These are phyloP conservation scores for Trichoderma asperelloides DNA, from an alignment of 495 filamentous ascomycete genomes.

Conservation along the genomic window DNA sequence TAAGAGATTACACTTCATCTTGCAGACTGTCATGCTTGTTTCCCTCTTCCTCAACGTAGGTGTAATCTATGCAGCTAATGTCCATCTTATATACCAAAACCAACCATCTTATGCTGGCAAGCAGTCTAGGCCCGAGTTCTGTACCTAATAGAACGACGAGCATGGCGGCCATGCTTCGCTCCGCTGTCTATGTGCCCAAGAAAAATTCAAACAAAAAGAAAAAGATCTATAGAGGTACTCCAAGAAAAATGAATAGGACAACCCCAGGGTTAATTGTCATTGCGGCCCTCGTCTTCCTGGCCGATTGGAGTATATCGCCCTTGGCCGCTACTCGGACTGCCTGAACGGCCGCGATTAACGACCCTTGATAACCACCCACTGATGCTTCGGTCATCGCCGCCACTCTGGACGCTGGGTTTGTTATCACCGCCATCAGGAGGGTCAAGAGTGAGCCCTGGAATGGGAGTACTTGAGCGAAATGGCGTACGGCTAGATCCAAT, in stretches of 20 bases:
- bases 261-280: slow-evolving; percentile 12
- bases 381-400: slow-evolving; percentile 27
- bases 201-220: slow-evolving; percentile 7
- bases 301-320: slow-evolving; percentile 33
- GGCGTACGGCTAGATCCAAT: slow-evolving; percentile 54
- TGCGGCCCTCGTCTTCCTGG: slow-evolving; percentile 29
- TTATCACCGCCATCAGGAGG: slow-evolving; percentile 27
- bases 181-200: slow-evolving; percentile 29
- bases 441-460: slow-evolving; percentile 32
- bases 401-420: slow-evolving; percentile 20
- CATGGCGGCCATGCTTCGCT: neutral
- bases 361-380: slow-evolving; percentile 42
- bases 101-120: neutral
- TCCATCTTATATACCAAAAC: slow-evolving; percentile 1
- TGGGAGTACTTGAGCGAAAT: slow-evolving; percentile 21
- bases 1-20: neutral
- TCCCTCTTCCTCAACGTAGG: neutral
- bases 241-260: slow-evolving; percentile 4
- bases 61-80: neutral
- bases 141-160: neutral
- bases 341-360: slow-evolving; percentile 25
- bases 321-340: slow-evolving; percentile 21
- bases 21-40: neutral
- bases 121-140: neutral
- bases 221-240: slow-evolving; percentile 1